These are phyloP conservation scores for Pyronema domesticum DNA, from an alignment of 495 filamentous ascomycete genomes.

Conservation along the genomic window DNA sequence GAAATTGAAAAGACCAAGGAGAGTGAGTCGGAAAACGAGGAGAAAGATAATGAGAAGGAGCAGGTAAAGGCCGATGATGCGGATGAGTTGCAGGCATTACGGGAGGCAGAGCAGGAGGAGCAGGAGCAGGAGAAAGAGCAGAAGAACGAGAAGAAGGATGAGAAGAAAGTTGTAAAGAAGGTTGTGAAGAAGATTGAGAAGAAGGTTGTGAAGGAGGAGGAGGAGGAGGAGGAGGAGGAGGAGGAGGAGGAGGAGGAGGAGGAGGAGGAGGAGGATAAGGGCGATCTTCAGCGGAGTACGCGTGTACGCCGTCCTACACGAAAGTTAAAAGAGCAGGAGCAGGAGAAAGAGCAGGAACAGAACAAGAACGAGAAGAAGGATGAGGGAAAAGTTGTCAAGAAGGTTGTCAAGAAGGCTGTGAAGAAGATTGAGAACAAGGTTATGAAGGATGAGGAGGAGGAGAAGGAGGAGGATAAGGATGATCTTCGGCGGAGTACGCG, in stretches of 20 bases:
- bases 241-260: not conserved
- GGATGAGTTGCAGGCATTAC: slow-evolving; percentile 6
- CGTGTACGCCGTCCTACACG: slow-evolving; percentile 5
- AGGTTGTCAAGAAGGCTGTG: slow-evolving; percentile 9
- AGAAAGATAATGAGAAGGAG: not conserved
- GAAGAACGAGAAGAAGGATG: slow-evolving; percentile 8
- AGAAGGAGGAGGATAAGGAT: not conserved
- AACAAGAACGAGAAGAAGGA: slow-evolving; percentile 15
- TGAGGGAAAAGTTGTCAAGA: slow-evolving; percentile 7
- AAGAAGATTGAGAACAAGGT: slow-evolving; percentile 8
- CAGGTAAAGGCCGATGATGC: slow-evolving; percentile 14
- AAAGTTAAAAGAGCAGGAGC: slow-evolving; percentile 6
- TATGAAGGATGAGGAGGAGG: not conserved
- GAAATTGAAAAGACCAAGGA: not conserved
- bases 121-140: slow-evolving; percentile 23
- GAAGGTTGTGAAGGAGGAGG: slow-evolving; percentile 10
- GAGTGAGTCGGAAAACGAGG: not conserved
- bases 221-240: not conserved
- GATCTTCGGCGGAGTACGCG: too few relatives aligned
- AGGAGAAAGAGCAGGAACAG: slow-evolving; percentile 23
- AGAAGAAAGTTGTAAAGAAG: slow-evolving; percentile 13
- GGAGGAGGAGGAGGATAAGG: not conserved
- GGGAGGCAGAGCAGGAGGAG: slow-evolving; percentile 6
- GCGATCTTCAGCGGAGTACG: slow-evolving; percentile 18
- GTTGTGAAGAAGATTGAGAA: not conserved